Conservation (phyloP, 306 rosid species). For the Lagenaria siceraria region DNA sequence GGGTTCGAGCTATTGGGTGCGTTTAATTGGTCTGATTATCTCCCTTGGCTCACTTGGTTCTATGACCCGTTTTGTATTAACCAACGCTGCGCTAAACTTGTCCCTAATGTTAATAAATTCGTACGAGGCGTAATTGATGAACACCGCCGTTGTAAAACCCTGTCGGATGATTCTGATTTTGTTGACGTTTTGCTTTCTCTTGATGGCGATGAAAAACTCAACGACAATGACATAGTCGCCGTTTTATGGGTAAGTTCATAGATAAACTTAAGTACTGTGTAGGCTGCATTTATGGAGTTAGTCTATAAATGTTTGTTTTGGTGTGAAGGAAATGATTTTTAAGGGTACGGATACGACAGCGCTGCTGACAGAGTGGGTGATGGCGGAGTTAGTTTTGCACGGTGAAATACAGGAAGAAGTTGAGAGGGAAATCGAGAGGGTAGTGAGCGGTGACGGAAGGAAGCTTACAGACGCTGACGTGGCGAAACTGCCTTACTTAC, state of each 20-base stretch:
- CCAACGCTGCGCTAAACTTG: conserved; percentile 31
- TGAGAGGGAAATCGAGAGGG: conserved; percentile 11
- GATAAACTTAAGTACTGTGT: no score
- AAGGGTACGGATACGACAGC: conserved; percentile 50
- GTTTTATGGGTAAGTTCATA: conserved; percentile 40
- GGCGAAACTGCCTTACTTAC: conserved; percentile 27
- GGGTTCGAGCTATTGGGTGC: conserved; percentile 48
- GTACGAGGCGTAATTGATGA: conserved; percentile 25
- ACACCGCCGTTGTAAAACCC: conserved; percentile 13
- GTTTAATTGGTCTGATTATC: conserved; percentile 39
- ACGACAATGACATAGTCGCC: conserved; percentile 40
- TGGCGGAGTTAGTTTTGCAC: conserved; percentile 38
- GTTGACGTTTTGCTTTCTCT: conserved; percentile 39
- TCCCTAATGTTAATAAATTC: conserved; percentile 29
- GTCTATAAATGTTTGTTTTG: no score
- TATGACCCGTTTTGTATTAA: conserved; percentile 27
- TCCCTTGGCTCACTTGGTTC: conserved; percentile 31
- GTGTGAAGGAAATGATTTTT: conserved; percentile 58
- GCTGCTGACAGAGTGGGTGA: conserved; percentile 41
- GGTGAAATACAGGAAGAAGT: conserved; percentile 22
- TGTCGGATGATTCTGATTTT: conserved; percentile 31
- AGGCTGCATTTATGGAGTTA: no score
- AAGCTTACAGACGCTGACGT: conserved; percentile 31
- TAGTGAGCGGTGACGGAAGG: conserved; percentile 1
- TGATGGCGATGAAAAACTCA: conserved; percentile 32